Conservation (phyloP, 371 early-diverging fungal species). For the Mucor velutinosus region DNA sequence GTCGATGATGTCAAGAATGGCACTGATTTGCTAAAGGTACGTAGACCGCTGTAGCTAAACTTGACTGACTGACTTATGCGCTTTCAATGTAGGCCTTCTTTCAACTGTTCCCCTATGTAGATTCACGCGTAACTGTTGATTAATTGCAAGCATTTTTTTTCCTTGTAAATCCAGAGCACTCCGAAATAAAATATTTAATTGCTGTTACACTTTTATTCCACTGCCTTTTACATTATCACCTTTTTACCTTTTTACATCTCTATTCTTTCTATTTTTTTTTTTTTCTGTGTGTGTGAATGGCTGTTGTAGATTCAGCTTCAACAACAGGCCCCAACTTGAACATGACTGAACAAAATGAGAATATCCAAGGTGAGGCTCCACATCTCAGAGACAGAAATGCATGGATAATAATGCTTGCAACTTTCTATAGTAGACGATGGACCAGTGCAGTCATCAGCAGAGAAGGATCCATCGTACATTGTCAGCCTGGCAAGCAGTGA, state of each 20-base stretch:
- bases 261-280: background rate
- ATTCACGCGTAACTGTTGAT: constrained; percentile 21
- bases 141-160: constrained; percentile 5
- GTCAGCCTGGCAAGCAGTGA: background rate
- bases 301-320: background rate
- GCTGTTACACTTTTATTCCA: background rate
- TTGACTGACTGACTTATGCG: background rate
- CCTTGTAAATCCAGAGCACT: constrained; percentile 13
- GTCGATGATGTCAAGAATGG: constrained; percentile 86
- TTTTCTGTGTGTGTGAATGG: background rate
- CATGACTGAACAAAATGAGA: background rate
- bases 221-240: background rate
- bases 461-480: background rate
- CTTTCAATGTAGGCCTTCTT: constrained; percentile 14
- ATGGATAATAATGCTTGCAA: background rate
- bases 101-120: constrained; percentile 26
- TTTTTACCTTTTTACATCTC: background rate
- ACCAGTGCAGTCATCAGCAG: background rate
- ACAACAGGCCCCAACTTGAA: background rate
- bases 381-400: background rate
- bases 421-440: background rate
- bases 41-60: background rate
- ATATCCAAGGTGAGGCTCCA: background rate
- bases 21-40: constrained; percentile 78
- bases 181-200: constrained; percentile 9